Evolutionary conservation across 2,329 filamentous ascomycete genomes (phyloP).

Genomic region (Fonsecaea pugnacius): DNA sequence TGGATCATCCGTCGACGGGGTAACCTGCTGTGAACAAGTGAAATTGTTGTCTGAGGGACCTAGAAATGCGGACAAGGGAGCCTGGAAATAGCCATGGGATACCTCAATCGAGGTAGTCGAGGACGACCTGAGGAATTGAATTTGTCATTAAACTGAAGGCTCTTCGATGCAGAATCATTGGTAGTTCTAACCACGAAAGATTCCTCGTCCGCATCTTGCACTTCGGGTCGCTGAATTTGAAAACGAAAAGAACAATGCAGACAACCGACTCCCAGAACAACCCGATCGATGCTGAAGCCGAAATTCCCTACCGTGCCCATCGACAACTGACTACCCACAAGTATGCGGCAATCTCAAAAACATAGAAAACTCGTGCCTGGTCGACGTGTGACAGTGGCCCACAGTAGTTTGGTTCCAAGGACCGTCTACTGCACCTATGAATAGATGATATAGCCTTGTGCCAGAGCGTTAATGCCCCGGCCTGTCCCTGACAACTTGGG

Average conservation of each 20-base stretch:
- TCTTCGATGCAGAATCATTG: background rate
- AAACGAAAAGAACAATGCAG: background rate
- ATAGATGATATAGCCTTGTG: background rate
- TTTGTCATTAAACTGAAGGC: background rate
- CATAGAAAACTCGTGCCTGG: background rate
- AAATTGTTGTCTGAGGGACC: background rate
- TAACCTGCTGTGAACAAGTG: background rate
- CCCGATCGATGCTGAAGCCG: background rate
- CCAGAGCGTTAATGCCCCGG: background rate
- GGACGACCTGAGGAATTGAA: background rate
- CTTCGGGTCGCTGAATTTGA: background rate
- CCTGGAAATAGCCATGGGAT: background rate
- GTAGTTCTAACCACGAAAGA: background rate
- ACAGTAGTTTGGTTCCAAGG: background rate
- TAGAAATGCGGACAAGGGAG: background rate
- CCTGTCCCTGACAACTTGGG: background rate
- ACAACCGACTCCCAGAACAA: background rate
- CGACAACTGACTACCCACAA: background rate
- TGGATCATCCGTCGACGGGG: background rate
- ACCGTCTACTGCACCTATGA: no score
- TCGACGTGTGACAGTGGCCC: background rate
- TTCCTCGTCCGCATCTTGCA: background rate
- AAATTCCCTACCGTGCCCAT: background rate
- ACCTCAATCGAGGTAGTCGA: background rate
- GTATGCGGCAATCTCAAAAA: background rate